Base-by-base conservation (phyloP, 306 rosid genomes). In the Begonia masoniana region DNA sequence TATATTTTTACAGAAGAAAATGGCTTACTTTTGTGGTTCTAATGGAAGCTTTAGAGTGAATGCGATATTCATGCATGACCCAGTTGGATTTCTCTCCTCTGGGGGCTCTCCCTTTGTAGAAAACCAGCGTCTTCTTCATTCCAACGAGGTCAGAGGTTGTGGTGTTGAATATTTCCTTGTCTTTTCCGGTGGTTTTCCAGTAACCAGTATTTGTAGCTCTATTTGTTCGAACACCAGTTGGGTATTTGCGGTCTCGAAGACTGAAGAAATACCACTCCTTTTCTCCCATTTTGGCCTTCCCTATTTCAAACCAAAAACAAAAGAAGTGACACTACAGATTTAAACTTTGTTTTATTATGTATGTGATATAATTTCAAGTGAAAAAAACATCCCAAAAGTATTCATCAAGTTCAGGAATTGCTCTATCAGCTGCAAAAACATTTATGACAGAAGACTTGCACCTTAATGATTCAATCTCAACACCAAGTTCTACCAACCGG, bases 21-120 rank as follows among this genome's bases (percentile, higher is more conserved):
- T 7, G 9, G 39, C 39, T 0, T 78, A 87, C 96, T 87, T 81
- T 83, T 55, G 59, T 69, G 4, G 71, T 67, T 76, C 91, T 64
- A 53, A 67, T 76, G 60, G 55, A 65, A 11, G 94, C 69, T 67
- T 83, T 87, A 8, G 87, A 70, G 67, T 81, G 85, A 64, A 78
- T 61, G 57, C 97, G 89, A 17, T 89, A 89, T 76, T 89, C 97
- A 62, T 89, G 97, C 87, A 89, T 89, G 64, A 89, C 94, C 95
- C 97, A 85, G 57, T 82, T 89, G 50, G 78, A 60, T 64, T 89
- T 89, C 62, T 89, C 95, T 46, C 97, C 97, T 71, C 95, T 71
- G 0, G 97, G 97, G 49, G 97, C 97, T 69, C 97, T 80, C 2
- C 97, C 97, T 78, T 79, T 85, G 62, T 89, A 89, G 64, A 89